These are phyloP conservation scores for Elongisporangium undulatum DNA, from an alignment of 352 stramenopile genomes.

Conservation along the genomic window DNA sequence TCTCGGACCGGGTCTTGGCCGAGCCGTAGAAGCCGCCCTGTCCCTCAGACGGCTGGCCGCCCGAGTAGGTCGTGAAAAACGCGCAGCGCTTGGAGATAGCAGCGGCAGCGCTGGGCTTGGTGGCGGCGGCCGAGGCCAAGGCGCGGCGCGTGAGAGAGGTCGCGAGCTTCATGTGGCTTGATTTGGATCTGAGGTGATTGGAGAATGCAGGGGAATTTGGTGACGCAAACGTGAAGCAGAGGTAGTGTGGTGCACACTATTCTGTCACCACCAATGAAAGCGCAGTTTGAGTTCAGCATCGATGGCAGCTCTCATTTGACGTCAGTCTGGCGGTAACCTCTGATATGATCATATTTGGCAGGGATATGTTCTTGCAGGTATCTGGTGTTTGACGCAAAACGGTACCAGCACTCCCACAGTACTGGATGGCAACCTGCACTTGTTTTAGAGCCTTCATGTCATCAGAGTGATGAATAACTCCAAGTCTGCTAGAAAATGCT, in stretches of 20 bases:
- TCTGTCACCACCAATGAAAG: background rate
- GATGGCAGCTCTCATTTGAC: background rate
- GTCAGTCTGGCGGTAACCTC: background rate
- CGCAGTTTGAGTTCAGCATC: background rate
- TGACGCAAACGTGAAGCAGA: background rate
- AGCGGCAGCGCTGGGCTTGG: background rate
- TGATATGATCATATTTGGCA: background rate
- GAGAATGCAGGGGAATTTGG: background rate
- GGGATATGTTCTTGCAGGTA: background rate
- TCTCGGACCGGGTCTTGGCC: constrained; percentile 72
- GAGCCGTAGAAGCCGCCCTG: constrained; percentile 91
- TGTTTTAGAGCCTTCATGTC: no score
- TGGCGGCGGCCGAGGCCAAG: background rate
- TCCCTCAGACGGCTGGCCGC: constrained; percentile 83
- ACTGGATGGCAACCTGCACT: no score
- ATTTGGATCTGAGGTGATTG: background rate
- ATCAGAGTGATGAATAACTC: no score
- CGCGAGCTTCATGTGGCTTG: background rate
- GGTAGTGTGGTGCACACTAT: background rate
- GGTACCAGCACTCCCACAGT: no score
- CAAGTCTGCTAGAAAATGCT: no score
- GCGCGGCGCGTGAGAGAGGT: background rate
- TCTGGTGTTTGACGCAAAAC: background rate
- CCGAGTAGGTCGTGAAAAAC: constrained; percentile 79
- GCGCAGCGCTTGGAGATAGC: background rate